These are phyloP conservation scores for Berkeleyomyces rouxiae DNA, from an alignment of 2,329 filamentous ascomycete species.

Conservation along the genomic window DNA sequence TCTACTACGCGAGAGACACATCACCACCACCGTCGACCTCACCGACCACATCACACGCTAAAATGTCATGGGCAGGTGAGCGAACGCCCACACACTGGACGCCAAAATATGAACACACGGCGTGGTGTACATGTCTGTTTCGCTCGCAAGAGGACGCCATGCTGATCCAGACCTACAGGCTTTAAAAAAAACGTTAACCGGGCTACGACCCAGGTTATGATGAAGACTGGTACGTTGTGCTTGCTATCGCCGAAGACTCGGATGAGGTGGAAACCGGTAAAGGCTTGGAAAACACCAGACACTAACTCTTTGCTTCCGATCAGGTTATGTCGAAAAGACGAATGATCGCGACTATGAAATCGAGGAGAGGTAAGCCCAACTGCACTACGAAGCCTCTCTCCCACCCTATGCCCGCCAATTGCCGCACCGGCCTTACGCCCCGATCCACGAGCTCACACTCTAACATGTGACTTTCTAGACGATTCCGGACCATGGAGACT, in stretches of 20 bases:
- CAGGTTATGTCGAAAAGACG: constrained; percentile 92
- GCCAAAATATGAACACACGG: neutral
- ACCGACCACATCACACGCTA: constrained; percentile 15
- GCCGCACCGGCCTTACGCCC: neutral
- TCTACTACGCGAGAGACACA: neutral
- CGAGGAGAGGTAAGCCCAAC: constrained; percentile 54
- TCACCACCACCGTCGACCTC: neutral
- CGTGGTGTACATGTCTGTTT: constrained; percentile 8
- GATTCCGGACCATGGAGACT: constrained; percentile 94
- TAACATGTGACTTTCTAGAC: constrained; percentile 33
- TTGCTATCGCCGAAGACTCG: neutral
- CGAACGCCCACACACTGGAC: neutral
- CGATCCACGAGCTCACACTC: neutral
- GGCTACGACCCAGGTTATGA: constrained; percentile 98
- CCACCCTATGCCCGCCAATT: neutral
- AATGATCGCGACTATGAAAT: constrained; percentile 98
- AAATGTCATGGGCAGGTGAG: constrained; percentile 57
- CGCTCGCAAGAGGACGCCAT: constrained; percentile 20
- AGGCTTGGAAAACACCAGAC: neutral
- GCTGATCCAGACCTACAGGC: constrained; percentile 22
- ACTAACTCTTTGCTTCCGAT: neutral
- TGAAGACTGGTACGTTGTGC: constrained; percentile 66
- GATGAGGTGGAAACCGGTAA: neutral
- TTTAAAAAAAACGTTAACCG: constrained; percentile 83
- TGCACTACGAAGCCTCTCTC: neutral